Conservation (phyloP, 345 rosid species). For the Linum usitatissimum region DNA sequence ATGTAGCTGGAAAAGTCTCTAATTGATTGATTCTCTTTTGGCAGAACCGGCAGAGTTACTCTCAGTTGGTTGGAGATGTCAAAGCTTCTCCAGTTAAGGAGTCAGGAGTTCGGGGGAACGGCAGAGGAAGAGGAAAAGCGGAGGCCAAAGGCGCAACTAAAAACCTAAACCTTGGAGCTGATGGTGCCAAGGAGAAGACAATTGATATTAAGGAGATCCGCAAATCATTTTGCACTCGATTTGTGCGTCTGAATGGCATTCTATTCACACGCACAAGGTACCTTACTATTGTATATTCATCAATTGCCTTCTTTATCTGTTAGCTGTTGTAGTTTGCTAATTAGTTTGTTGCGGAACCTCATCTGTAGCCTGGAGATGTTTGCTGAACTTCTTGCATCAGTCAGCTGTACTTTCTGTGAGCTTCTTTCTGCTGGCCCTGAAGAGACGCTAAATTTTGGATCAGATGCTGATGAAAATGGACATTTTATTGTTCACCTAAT, state of each 20-base stretch:
- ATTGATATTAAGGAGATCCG: conserved; percentile 32
- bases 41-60: conserved; percentile 69
- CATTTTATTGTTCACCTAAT: conserved; percentile 62
- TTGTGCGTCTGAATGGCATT: conserved; percentile 86
- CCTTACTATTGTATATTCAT: neutral
- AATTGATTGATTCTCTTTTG: neutral
- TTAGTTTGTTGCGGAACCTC: neutral
- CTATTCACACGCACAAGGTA: conserved; percentile 95
- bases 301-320: conserved; percentile 3
- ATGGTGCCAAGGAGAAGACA: conserved; percentile 35
- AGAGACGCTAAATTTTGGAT: conserved; percentile 59
- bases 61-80: conserved; percentile 40
- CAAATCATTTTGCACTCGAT: conserved; percentile 60
- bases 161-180: conserved; percentile 35
- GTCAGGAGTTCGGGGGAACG: conserved; percentile 22
- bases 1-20: neutral
- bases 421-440: conserved; percentile 56
- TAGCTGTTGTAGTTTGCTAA: neutral
- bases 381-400: conserved; percentile 54
- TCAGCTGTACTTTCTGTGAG: conserved; percentile 48
- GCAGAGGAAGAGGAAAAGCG: conserved; percentile 59
- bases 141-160: conserved; percentile 38
- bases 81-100: conserved; percentile 34
- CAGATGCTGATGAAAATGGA: conserved; percentile 54
- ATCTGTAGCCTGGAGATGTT: conserved; percentile 80